phyloP scores from a whole-genome alignment of 331 rosid genomes.

The Quercus tomentella region DNA sequence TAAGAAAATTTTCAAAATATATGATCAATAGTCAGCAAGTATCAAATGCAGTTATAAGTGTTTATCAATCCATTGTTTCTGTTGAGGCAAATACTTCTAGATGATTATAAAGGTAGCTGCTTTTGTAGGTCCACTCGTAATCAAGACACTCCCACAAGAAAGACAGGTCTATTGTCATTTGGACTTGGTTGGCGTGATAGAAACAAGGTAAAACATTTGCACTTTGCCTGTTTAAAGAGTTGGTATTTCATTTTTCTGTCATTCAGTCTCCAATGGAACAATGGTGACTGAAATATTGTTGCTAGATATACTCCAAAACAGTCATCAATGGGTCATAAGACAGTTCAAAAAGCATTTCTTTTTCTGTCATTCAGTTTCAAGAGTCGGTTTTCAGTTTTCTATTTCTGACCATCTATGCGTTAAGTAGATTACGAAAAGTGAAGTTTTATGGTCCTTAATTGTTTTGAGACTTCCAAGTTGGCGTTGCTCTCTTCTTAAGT shows the following conservation, averaged over 20 bases:
- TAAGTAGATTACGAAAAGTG: neutral
- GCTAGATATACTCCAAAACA: neutral
- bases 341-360: neutral
- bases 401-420: neutral
- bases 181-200: slow-evolving; percentile 89
- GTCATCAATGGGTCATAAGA: neutral
- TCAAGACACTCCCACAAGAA: slow-evolving; percentile 45
- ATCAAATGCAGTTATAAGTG: neutral
- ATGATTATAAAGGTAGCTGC: slow-evolving; percentile 2
- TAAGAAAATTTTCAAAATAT: neutral
- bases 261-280: no score
- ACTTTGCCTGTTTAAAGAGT: neutral
- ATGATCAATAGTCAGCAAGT: neutral
- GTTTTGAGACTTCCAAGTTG: neutral
- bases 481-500: neutral
- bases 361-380: neutral
- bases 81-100: neutral
- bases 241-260: no score
- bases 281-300: no score
- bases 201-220: slow-evolving; percentile 51
- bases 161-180: slow-evolving; percentile 54
- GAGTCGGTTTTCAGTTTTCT: neutral
- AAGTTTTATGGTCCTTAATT: neutral
- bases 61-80: neutral
- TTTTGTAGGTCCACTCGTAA: slow-evolving; percentile 38